phyloP scores from a whole-genome alignment of 768 basidiomycete genomes.

The Termitomyces sp. region DNA sequence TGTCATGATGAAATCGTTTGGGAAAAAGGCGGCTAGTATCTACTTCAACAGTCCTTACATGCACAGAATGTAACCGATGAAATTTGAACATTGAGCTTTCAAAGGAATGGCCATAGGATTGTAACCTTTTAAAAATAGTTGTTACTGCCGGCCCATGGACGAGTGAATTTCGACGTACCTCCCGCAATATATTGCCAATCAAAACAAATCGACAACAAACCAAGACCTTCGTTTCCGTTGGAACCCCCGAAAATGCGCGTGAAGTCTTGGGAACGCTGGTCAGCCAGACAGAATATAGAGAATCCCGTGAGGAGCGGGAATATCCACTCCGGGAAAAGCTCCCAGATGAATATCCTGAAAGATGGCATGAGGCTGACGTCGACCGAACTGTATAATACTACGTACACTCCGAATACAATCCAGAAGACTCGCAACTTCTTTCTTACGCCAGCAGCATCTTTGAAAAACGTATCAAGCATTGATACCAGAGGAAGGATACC shows the following conservation, averaged over 20 bases:
- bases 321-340: slow-evolving; percentile 48
- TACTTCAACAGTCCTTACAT: slow-evolving; percentile 26
- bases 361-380: slow-evolving; percentile 5
- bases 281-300: slow-evolving; percentile 53
- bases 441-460: slow-evolving; percentile 29
- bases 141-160: background rate
- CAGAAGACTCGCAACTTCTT: slow-evolving; percentile 46
- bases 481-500: slow-evolving; percentile 39
- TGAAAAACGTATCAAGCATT: slow-evolving; percentile 45
- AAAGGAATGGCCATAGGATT: slow-evolving; percentile 52
- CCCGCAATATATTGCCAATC: slow-evolving; percentile 61
- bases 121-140: slow-evolving; percentile 11
- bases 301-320: slow-evolving; percentile 59
- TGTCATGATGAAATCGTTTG: slow-evolving; percentile 3
- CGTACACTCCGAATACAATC: slow-evolving; percentile 36
- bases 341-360: slow-evolving; percentile 41
- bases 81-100: slow-evolving; percentile 40
- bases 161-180: slow-evolving; percentile 14
- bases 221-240: slow-evolving; percentile 62
- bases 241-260: slow-evolving; percentile 61
- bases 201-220: slow-evolving; percentile 49
- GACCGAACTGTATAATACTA: slow-evolving; percentile 10
- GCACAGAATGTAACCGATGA: slow-evolving; percentile 46
- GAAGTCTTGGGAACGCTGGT: slow-evolving; percentile 37
- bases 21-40: background rate